Conservation (phyloP, 495 filamentous ascomycete genomes). For the Apiosordaria backusii region DNA sequence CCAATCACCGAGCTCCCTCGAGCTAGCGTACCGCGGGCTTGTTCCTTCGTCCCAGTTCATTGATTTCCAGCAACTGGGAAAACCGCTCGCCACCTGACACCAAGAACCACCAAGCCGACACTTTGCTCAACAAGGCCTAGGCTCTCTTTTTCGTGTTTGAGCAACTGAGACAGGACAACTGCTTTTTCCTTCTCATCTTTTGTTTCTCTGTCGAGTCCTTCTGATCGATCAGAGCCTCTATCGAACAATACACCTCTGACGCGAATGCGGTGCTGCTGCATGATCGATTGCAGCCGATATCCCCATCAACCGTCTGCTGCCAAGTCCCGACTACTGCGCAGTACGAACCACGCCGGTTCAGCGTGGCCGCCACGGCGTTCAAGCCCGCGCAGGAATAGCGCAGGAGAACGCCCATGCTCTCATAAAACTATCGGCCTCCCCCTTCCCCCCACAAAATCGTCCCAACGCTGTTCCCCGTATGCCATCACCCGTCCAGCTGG, state of each 20-base stretch:
- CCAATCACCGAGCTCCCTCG: background rate
- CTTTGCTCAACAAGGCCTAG: conserved; percentile 19
- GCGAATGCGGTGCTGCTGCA: background rate
- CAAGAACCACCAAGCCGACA: conserved; percentile 9
- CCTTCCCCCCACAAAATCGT: background rate
- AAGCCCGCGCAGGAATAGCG: conserved; percentile 3
- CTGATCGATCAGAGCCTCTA: background rate
- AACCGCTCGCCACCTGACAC: conserved; percentile 7
- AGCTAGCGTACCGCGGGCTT: background rate
- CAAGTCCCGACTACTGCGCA: conserved; percentile 4
- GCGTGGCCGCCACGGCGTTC: conserved; percentile 4
- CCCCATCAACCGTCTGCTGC: background rate
- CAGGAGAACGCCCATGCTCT: background rate
- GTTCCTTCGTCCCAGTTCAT: background rate
- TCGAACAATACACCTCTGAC: too few species aligned
- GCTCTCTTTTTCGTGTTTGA: background rate
- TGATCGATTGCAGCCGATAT: background rate
- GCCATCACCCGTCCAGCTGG: conserved; percentile 11
- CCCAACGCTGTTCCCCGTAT: conserved; percentile 4
- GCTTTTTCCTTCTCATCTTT: background rate
- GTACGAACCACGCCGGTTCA: background rate
- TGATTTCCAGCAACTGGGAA: background rate
- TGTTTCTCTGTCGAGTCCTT: background rate
- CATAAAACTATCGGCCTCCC: conserved; percentile 3
- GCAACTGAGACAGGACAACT: conserved; percentile 5